Base-by-base conservation (phyloP, 345 rosid genomes). In the Lenwebbia sp. region DNA sequence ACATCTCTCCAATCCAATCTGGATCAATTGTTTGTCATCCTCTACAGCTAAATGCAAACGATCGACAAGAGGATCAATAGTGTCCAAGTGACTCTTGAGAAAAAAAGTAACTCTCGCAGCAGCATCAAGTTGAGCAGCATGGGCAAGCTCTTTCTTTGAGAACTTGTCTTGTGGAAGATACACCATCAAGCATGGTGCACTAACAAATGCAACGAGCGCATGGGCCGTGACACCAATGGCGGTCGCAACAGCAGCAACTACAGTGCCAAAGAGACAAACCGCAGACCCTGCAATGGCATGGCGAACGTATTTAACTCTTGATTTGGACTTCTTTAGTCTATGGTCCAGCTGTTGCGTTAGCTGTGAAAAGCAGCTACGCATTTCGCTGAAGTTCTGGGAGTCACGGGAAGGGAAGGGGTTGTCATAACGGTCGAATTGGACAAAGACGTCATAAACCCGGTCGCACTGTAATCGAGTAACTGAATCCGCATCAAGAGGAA, bases 371-470 rank as follows among this genome's bases (percentile, higher is more conserved):
- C 93, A 90, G 51, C 54, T n/a, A 5, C 88, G 93, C 81, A 94
- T 87, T n/a, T 89, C 92, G 4, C 81, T 86, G 88, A 95, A 92
- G 88, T 88, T 83, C 50, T 88, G 90, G 56, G 93, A 89, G 41
- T 90, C 93, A 12, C 92, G 90, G 49, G 87, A 90, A n/a, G 97
- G 90, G 62, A 96, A 95, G 83, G 97, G 99, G 88, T 93, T 95
- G 15, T 89, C 94, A 75, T 86, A 85, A 30, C 86, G 22, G 84
- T 93, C 93, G 5, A 95, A 93, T 82, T 91, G 85, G 83, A 85
- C 82, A 70, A 94, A 92, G 44, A 93, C 88, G 33, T 93, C 92
- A 44, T 87, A 87, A 0, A 95, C 95, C 33, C 58, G 23, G 56
- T 92, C 40, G 85, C 94, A 94, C 3, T 92, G 93, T 49, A 93